These are phyloP conservation scores for Sapria himalayana DNA, from an alignment of 345 rosid species.

Conservation along the genomic window DNA sequence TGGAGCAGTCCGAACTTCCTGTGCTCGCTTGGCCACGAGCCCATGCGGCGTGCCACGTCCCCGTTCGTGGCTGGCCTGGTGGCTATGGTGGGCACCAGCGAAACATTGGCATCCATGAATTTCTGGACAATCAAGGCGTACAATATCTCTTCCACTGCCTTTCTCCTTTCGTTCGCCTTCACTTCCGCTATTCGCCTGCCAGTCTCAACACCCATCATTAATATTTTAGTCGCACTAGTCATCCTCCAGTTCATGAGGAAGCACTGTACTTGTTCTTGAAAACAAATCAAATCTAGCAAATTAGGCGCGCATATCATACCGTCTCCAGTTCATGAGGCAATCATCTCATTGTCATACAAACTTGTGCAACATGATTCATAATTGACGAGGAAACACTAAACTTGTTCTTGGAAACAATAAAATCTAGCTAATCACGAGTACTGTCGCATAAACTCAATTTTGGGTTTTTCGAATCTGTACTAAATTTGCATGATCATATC, in stretches of 20 bases:
- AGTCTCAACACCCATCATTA: constrained; percentile 1
- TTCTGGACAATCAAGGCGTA: constrained; percentile 80
- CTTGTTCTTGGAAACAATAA: too few relatives aligned
- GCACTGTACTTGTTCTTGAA: too few relatives aligned
- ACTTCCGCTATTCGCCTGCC: constrained; percentile 88
- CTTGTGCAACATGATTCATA: too few relatives aligned
- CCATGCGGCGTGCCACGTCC: constrained; percentile 43
- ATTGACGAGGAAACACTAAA: too few relatives aligned
- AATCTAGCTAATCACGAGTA: too few relatives aligned
- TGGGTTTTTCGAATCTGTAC: too few relatives aligned
- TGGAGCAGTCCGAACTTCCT: constrained; percentile 58
- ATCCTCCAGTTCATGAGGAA: too few relatives aligned
- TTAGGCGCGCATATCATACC: neutral
- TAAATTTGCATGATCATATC: too few relatives aligned
- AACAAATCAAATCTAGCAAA: neutral
- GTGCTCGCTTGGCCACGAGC: constrained; percentile 45
- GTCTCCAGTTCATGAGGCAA: too few relatives aligned
- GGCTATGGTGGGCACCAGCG: constrained; percentile 44
- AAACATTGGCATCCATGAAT: constrained; percentile 77
- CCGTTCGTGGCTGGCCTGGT: constrained; percentile 22
- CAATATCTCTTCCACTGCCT: constrained; percentile 64
- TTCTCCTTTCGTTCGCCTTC: constrained; percentile 70
- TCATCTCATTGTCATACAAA: too few relatives aligned
- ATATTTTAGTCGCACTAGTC: neutral
- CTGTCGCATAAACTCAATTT: too few relatives aligned